These are phyloP conservation scores for Ogataea nitratoaversa DNA, from an alignment of 805 yeast genomes.

Conservation along the genomic window DNA sequence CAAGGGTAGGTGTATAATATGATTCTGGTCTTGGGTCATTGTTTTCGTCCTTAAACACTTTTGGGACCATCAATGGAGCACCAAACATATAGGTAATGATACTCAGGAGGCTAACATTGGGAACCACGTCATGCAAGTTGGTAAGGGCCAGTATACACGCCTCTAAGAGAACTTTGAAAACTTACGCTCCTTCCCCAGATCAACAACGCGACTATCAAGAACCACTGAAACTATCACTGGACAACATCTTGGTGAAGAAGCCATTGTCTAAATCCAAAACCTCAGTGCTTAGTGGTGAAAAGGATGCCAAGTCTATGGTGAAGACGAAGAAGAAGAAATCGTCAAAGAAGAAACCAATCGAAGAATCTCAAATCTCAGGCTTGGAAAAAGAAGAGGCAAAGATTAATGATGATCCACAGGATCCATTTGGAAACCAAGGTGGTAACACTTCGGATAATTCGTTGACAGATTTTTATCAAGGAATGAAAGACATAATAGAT, in stretches of 20 bases:
- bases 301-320: not conserved
- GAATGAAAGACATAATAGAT: constrained; percentile 25
- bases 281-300: not conserved
- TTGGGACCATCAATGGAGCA: too few relatives aligned
- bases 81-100: too few relatives aligned
- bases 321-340: not conserved
- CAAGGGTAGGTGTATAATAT: too few relatives aligned
- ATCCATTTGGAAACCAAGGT: constrained; percentile 15
- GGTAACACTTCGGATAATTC: constrained; percentile 15
- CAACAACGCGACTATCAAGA: not conserved
- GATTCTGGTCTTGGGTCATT: too few relatives aligned
- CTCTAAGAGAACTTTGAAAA: not conserved
- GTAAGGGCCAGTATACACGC: not conserved
- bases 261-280: not conserved
- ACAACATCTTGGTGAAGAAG: not conserved
- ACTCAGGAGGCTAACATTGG: too few relatives aligned
- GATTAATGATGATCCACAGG: constrained; percentile 1
- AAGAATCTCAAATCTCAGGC: too few relatives aligned
- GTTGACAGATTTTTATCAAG: constrained; percentile 29
- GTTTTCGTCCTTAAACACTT: too few relatives aligned
- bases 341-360: not conserved
- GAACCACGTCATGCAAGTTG: not conserved
- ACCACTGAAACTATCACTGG: not conserved
- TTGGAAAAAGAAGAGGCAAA: too few relatives aligned
- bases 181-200: not conserved